Evolutionary conservation across 257 asterid genomes (phyloP), one percentile per base, ranked within the genome.

Genomic region (Verbena officinalis): DNA sequence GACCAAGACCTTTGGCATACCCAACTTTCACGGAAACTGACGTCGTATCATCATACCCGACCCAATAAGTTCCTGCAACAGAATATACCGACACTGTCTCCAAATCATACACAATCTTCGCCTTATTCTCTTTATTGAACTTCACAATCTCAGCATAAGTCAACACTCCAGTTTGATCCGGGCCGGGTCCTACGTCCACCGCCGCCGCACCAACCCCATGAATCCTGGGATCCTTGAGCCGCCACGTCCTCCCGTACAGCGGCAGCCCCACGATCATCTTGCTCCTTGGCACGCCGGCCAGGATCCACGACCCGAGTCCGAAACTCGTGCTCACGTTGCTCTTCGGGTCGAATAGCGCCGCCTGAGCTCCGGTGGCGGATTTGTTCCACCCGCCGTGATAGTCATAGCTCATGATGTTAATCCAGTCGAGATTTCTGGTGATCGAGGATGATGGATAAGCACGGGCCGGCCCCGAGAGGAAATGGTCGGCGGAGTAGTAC

Each of bases 321-420:
- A 80, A 83, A 16, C 92, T 85, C 0, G 95, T 86, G 77, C 89
- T 84, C 2, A 89, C 2, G 16, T 83, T 86, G 20, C 81, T 83
- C 0, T 73, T 81, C 11, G 86, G 63, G 68, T 83, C 86, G 48
- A 69, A 84, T 5, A 89, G 71, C 2, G 96, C 95, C 1, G 98
- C 91, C 0, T 83, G 95, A 1, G 94, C 90, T 7, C 96, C 98
- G 0, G 98, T 91, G 15, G 62, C 45, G 3, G 83, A 20, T 0
- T 74, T 38, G 34, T 89, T 77, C 98, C 96, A 91, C 8, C 75
- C 73, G 5, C 96, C 96, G 5, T 55, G 82, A 36, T 84, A 88
- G 68, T 91, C 98, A 51, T 91, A 91, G 62, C 59, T 74, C 96
- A 89, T 89, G 9, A 81, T 75, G 46, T 91, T 89, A 5, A 91